Percentiles rank a stretch among this genome's conserved stretches.
Evolutionary conservation across 805 yeast species (phyloP).

Genomic region (Candida pseudofarinosa): DNA sequence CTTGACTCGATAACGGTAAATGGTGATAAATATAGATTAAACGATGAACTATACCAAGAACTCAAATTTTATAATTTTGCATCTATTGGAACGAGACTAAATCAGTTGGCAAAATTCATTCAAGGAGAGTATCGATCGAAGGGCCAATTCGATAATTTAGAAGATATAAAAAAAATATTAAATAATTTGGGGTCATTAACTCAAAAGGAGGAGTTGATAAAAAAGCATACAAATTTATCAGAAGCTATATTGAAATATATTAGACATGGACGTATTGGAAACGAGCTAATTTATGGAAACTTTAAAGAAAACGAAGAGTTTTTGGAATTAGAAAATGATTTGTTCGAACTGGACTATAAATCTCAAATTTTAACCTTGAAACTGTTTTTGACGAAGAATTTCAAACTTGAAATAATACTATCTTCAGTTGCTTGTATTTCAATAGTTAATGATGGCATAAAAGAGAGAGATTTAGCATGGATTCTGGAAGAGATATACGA

Average conservation of each 20-base stretch:
- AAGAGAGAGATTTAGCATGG: constrained; percentile 54
- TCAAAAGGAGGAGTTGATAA: constrained; percentile 59
- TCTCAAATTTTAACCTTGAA: constrained; percentile 21
- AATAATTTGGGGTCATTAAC: constrained; percentile 65
- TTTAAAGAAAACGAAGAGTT: constrained; percentile 39
- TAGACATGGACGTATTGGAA: constrained; percentile 15
- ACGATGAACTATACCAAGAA: constrained; percentile 47
- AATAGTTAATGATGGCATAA: constrained; percentile 63
- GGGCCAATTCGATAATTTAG: constrained; percentile 17
- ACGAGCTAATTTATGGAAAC: constrained; percentile 12
- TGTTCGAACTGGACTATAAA: constrained; percentile 44
- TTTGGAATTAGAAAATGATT: constrained; percentile 65
- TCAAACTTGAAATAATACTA: constrained; percentile 41
- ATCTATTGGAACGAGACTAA: constrained; percentile 69
- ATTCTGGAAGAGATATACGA: constrained; percentile 55
- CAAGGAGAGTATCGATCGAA: constrained; percentile 53
- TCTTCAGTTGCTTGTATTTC: constrained; percentile 57
- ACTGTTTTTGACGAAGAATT: constrained; percentile 39
- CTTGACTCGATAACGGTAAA: constrained; percentile 28
- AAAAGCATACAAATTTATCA: constrained; percentile 71
- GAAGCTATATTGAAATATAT: constrained; percentile 55
- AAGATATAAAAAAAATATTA: constrained; percentile 68
- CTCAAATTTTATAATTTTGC: constrained; percentile 73
- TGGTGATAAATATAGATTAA: constrained; percentile 19
- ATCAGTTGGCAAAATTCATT: constrained; percentile 63